A percentile compares a stretch with the other conserved stretches of the same genome.
phyloP scores from a whole-genome alignment of 1,284 basidiomycete species.

The Anthracocystis walkeri region DNA sequence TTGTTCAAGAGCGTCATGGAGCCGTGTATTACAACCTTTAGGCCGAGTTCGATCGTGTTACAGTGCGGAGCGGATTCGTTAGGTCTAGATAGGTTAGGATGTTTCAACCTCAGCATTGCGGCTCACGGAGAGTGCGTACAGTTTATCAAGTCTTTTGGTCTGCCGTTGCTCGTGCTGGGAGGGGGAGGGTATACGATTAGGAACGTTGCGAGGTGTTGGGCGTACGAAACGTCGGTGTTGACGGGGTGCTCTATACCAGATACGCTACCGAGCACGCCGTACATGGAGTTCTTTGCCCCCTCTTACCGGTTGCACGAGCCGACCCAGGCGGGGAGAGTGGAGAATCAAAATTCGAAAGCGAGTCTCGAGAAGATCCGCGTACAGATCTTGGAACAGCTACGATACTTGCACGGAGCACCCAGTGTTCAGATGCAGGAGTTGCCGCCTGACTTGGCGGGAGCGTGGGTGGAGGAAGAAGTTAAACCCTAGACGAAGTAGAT shows the following conservation, averaged over 20 bases:
- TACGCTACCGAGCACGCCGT: constrained; percentile 87
- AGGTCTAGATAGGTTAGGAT: constrained; percentile 91
- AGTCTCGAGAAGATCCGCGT: constrained; percentile 84
- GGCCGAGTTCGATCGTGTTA: constrained; percentile 89
- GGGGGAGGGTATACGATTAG: constrained; percentile 93
- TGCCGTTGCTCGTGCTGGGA: constrained; percentile 89
- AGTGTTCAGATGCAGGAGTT: constrained; percentile 96
- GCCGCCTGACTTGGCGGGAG: constrained; percentile 87
- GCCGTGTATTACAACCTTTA: constrained; percentile 89
- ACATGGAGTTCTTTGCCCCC: constrained; percentile 92
- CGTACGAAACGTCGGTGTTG: constrained; percentile 95
- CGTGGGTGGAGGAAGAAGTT: constrained; percentile 78
- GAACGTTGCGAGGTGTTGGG: constrained; percentile 98
- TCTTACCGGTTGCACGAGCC: constrained; percentile 93
- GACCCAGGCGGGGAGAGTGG: constrained; percentile 83
- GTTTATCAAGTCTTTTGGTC: constrained; percentile 90
- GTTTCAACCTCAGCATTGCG: constrained; percentile 98
- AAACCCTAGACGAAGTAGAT: constrained; percentile 8
- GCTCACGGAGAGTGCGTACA: constrained; percentile 98
- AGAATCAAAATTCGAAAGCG: constrained; percentile 86
- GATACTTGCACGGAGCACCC: constrained; percentile 94
- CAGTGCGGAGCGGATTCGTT: constrained; percentile 98
- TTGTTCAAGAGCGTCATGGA: constrained; percentile 97
- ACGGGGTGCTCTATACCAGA: constrained; percentile 79
- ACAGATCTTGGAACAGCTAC: constrained; percentile 86